Conservation (phyloP, 106 monocot species). For the Dioscorea dumetorum region DNA sequence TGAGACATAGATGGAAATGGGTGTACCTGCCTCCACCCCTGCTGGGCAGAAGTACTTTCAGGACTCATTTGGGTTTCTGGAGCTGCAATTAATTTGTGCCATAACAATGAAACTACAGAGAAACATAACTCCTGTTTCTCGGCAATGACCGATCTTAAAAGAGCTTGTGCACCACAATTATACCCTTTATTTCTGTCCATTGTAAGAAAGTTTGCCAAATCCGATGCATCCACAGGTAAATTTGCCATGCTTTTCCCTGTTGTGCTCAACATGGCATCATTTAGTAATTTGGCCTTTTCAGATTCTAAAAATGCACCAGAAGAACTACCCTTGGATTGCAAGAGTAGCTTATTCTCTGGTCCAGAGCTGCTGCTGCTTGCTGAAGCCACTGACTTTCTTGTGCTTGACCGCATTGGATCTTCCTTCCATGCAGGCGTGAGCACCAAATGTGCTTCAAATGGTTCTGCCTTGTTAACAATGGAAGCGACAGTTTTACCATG, state of each 20-base stretch:
- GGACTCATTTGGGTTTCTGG: constrained; percentile 85
- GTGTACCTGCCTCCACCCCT: constrained; percentile 92
- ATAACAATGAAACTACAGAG: constrained; percentile 95
- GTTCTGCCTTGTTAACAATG: constrained; percentile 82
- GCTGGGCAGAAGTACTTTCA: constrained; percentile 92
- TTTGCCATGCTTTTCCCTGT: constrained; percentile 47
- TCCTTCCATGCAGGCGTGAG: constrained; percentile 29
- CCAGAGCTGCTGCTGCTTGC: constrained; percentile 9
- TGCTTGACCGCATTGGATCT: constrained; percentile 12
- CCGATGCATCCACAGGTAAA: constrained; percentile 71
- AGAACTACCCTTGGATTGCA: constrained; percentile 15
- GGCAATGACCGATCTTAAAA: constrained; percentile 64
- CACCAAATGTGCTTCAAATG: constrained; percentile 62
- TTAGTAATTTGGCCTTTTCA: constrained; percentile 21
- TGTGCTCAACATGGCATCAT: constrained; percentile 32
- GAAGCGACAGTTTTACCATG: constrained; percentile 93
- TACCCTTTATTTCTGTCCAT: constrained; percentile 63
- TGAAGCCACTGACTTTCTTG: constrained; percentile 14
- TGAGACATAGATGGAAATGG: not conserved
- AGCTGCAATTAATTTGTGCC: constrained; percentile 83
- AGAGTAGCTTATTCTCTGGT: constrained; percentile 17
- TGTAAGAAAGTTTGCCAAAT: constrained; percentile 92
- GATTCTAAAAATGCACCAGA: constrained; percentile 19
- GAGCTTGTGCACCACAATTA: constrained; percentile 50
- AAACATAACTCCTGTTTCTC: constrained; percentile 90